Evolutionary conservation across 176 grass and related monocot species (phyloP).

Genomic region (Raddia distichophylla): DNA sequence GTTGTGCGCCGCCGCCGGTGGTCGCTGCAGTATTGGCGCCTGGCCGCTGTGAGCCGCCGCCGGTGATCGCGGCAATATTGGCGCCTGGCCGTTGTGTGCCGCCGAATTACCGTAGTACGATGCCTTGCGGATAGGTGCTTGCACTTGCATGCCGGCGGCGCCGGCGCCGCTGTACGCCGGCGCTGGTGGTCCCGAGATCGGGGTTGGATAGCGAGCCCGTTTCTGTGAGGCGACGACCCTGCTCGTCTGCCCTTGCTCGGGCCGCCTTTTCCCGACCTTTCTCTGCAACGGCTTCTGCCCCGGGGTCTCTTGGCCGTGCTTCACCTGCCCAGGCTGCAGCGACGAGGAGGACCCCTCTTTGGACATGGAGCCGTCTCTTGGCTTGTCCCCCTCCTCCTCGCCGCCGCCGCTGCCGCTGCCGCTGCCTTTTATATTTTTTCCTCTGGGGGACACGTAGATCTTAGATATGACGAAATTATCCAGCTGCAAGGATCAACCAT

Average conservation of each 20-base stretch:
- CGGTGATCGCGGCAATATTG: no score
- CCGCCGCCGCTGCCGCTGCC: no score
- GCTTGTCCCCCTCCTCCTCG: not conserved
- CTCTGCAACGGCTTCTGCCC: not conserved
- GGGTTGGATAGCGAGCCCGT: not conserved
- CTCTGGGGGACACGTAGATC: constrained; percentile 27
- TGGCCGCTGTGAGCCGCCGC: no score
- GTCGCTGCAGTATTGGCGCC: no score
- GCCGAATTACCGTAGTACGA: not conserved
- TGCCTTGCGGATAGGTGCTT: not conserved
- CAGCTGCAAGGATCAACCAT: constrained; percentile 16
- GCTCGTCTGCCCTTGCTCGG: not conserved
- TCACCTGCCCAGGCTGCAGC: not conserved
- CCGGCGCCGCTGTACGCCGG: not conserved
- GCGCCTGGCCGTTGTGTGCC: no score
- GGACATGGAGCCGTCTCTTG: not conserved
- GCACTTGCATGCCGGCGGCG: not conserved
- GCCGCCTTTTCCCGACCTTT: constrained; percentile 25
- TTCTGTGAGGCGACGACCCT: not conserved
- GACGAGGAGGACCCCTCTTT: not conserved
- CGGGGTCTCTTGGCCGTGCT: not conserved
- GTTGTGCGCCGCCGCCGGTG: not conserved
- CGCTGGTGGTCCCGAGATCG: not conserved
- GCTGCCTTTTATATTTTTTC: not conserved
- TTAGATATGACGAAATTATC: constrained; percentile 28